Percentiles rank a stretch among this genome's conserved stretches.
Evolutionary conservation across 352 stramenopile species (phyloP).

Genomic region (Phytopythium litorale): DNA sequence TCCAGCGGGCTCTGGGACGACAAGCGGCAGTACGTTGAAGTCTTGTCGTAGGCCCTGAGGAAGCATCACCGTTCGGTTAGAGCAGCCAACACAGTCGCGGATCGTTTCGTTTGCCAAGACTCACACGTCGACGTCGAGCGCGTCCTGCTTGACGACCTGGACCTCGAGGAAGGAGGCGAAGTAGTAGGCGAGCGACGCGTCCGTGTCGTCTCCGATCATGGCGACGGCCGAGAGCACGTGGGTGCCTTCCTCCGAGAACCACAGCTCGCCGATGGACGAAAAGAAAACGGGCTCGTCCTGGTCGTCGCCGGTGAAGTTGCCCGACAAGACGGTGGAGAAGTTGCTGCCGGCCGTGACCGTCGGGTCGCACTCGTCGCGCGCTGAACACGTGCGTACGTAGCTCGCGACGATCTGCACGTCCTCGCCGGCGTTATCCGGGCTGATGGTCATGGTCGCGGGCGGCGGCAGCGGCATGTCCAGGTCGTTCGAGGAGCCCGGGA

Average conservation of each 20-base stretch:
- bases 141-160: constrained; percentile 18
- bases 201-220: constrained; percentile 28
- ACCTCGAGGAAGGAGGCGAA: constrained; percentile 46
- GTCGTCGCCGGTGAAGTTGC: constrained; percentile 38
- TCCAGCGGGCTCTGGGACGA: constrained; percentile 32
- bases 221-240: constrained; percentile 47
- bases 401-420: constrained; percentile 43
- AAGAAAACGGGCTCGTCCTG: constrained; percentile 28
- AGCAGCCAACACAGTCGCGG: not conserved
- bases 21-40: constrained; percentile 46
- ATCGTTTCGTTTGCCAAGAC: constrained; percentile 4
- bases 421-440: constrained; percentile 19
- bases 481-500: constrained; percentile 26
- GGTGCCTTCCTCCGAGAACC: constrained; percentile 27
- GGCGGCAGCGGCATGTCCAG: constrained; percentile 44
- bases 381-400: constrained; percentile 37
- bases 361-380: constrained; percentile 30
- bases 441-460: constrained; percentile 21
- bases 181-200: constrained; percentile 39
- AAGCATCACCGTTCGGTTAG: not conserved
- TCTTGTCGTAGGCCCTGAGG: constrained; percentile 27
- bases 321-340: constrained; percentile 23
- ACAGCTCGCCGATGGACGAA: constrained; percentile 27
- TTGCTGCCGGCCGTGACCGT: constrained; percentile 12
- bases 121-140: constrained; percentile 15